These are phyloP conservation scores for Starmerella cellae DNA, from an alignment of 805 yeast genomes.

Conservation along the genomic window DNA sequence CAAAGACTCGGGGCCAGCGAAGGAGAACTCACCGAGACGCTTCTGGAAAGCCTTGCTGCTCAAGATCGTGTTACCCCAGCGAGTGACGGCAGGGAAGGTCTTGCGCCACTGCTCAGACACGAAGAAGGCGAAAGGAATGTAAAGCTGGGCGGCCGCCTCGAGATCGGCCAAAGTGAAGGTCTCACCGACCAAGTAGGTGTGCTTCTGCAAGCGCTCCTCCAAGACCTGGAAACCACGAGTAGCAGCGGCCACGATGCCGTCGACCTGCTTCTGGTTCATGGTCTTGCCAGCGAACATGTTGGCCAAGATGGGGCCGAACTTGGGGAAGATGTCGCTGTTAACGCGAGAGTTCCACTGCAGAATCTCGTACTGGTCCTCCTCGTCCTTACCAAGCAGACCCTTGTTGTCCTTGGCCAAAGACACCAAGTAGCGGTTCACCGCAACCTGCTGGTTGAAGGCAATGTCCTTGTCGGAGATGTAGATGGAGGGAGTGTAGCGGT, in stretches of 20 bases:
- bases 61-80: conserved; percentile 55
- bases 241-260: conserved; percentile 32
- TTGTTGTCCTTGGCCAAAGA: conserved; percentile 18
- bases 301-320: conserved; percentile 37
- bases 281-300: conserved; percentile 53
- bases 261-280: conserved; percentile 61
- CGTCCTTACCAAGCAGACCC: conserved; percentile 16
- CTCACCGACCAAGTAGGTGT: conserved; percentile 65
- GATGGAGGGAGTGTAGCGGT: conserved; percentile 18
- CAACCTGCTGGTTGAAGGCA: conserved; percentile 17
- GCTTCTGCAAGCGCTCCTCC: conserved; percentile 38
- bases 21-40: conserved; percentile 14
- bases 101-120: conserved; percentile 37
- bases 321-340: conserved; percentile 49
- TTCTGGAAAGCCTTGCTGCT: conserved; percentile 11
- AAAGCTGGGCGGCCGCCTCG: conserved; percentile 36
- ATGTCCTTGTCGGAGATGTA: conserved; percentile 13
- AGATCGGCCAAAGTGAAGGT: conserved; percentile 53
- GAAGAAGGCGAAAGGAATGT: conserved; percentile 37
- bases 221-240: conserved; percentile 20
- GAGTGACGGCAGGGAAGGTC: conserved; percentile 45
- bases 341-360: conserved; percentile 68
- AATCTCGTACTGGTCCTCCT: conserved; percentile 26
- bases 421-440: conserved; percentile 19
- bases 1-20: conserved; percentile 3